Base-by-base conservation (phyloP, 441 rosid species). In the Adansonia madagascariensis region DNA sequence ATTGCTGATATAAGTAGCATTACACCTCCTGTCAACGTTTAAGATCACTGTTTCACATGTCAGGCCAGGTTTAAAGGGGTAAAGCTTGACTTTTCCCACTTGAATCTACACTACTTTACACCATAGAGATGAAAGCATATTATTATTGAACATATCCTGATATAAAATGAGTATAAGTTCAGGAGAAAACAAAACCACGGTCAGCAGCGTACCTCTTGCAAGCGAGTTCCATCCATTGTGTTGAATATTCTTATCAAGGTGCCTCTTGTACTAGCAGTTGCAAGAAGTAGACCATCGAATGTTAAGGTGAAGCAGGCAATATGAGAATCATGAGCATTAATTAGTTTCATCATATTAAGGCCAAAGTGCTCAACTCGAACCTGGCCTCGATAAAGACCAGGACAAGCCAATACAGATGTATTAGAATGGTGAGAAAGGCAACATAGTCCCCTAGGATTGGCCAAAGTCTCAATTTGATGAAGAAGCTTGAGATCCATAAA, bases 231-330 rank as follows among this genome's bases (percentile, higher is more conserved):
- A 71, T 95, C 99, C 93, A 95, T 83, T n/a, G 98, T 94, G 85
- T 95, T 95, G 86, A 91, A 95, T 76, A 95, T 93, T 88, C 99
- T 87, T 60, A 91, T 88, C 84, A 95, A 86, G 59, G 97, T 95
- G 73, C 98, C 99, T 85, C 83, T 92, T 53, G 90, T 84, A 84
- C 97, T 95, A 50, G 97, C 97, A 79, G 97, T 95, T 11, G 98
- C 97, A 46, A 95, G 97, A 71, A 95, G 92, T 66, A 93, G 81
- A 79, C 98, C 99, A 84, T 95, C 99, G 89, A 87, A 69, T n/a
- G 99, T 94, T 89, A 95, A 78, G 82, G 92, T 91, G 76, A 94
- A 76, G 84, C 95, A 91, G 11, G 98, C 94, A 27, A 92, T 85
- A 66, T 89, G 89, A 70, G 97, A 88, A 81, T 91, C 97, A 73